Evolutionary conservation across 2,329 filamentous ascomycete species (phyloP).

Genomic region (Pezicula neosporulosa): DNA sequence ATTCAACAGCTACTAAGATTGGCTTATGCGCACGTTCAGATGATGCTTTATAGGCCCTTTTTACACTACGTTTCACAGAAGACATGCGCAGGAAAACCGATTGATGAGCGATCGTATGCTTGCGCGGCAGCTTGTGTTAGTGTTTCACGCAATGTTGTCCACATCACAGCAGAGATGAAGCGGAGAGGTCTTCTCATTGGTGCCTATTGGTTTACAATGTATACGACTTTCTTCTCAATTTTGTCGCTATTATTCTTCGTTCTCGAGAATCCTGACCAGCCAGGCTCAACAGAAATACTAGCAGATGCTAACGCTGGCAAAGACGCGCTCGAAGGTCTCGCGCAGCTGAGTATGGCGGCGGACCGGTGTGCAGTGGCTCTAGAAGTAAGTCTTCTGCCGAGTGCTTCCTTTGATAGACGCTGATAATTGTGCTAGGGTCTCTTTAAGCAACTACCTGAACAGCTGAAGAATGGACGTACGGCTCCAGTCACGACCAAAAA

Average conservation of each 20-base stretch:
- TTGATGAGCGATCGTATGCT: conserved; percentile 77
- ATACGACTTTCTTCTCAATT: conserved; percentile 79
- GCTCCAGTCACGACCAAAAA: conserved; percentile 39
- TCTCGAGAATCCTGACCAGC: conserved; percentile 73
- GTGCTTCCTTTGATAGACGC: not conserved
- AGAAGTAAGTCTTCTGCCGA: conserved; percentile 50
- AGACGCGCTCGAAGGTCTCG: conserved; percentile 74
- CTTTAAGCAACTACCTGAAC: conserved; percentile 79
- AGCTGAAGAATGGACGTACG: conserved; percentile 52
- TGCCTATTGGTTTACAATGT: conserved; percentile 84
- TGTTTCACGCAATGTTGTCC: conserved; percentile 68
- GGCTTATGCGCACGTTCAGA: conserved; percentile 78
- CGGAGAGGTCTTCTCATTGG: conserved; percentile 72
- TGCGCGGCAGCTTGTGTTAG: conserved; percentile 62
- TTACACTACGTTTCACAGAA: conserved; percentile 76
- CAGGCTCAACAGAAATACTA: conserved; percentile 73
- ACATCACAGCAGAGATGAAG: conserved; percentile 76
- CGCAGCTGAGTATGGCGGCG: conserved; percentile 82
- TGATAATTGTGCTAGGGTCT: conserved; percentile 53
- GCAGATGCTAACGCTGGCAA: conserved; percentile 83
- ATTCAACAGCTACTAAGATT: conserved; percentile 74
- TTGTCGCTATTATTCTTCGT: conserved; percentile 77
- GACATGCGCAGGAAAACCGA: conserved; percentile 48
- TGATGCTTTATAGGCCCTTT: conserved; percentile 80
- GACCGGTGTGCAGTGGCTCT: conserved; percentile 80